Percentiles rank a stretch among this genome's conserved stretches.
Evolutionary conservation across 345 rosid genomes (phyloP).

Genomic region (Salix arbutifolia): DNA sequence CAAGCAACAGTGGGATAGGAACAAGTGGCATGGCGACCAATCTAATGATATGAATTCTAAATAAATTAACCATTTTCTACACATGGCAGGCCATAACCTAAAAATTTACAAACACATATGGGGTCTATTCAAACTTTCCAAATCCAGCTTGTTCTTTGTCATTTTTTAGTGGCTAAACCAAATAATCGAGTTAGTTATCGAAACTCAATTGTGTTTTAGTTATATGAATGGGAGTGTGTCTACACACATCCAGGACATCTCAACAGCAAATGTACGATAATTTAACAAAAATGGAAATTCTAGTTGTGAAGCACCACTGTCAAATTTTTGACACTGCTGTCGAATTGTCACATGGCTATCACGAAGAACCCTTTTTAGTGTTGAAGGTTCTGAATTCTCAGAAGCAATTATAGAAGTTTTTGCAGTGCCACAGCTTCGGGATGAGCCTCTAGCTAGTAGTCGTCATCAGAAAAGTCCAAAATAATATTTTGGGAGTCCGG

Average conservation of each 20-base stretch:
- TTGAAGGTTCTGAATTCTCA: neutral
- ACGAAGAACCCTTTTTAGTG: neutral
- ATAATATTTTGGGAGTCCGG: neutral
- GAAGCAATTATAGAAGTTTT: neutral
- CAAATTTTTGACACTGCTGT: neutral
- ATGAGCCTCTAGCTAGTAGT: neutral
- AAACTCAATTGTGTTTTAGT: neutral
- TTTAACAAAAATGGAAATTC: neutral
- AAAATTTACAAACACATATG: neutral
- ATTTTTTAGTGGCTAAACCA: neutral
- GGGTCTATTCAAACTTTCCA: neutral
- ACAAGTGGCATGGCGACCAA: neutral
- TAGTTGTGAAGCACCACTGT: neutral
- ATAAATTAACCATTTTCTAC: neutral
- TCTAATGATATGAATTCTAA: neutral
- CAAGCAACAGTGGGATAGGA: neutral
- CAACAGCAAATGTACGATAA: neutral
- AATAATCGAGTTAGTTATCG: constrained; percentile 2
- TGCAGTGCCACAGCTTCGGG: neutral
- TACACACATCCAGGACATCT: neutral
- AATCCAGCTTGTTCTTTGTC: constrained; percentile 8
- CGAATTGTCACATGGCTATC: neutral
- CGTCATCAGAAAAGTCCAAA: neutral
- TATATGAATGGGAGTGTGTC: neutral
- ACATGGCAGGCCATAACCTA: constrained; percentile 2